Base-by-base conservation (phyloP, 2,329 filamentous ascomycete species). In the Nigrospora oryzae region DNA sequence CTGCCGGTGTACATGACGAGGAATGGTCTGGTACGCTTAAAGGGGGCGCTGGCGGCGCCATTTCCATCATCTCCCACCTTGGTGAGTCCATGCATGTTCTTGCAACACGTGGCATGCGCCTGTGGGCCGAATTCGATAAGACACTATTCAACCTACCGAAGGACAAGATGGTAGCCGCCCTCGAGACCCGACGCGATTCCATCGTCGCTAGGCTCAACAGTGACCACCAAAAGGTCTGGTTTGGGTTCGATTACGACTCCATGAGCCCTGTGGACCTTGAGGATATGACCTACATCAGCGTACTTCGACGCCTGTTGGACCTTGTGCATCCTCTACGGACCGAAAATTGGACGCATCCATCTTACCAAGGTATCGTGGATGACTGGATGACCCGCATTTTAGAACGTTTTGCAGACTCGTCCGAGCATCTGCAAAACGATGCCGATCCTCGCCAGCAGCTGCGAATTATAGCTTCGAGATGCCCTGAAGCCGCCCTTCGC, bases 61-160 rank as follows among this genome's bases (percentile, higher is more conserved):
- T 98, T 57, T 97, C 93, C 28, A 93, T 98, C 39, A 81, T 89
- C 52, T 98, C 93, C 1, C 93, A 98, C 69, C 97, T 98, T 93
- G 93, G 93, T 37, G 93, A 98, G 74, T 93, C 93, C 7, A 98
- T 98, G 50, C 93, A 98, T 74, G 97, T 97, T 73, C 80, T 98
- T 48, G 93, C 93, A 13, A 98, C 91, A 40, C 85, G 93, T 47
- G 93, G 93, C 77, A 90, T 98, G 39, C 74, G 81, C 44, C 95
- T 98, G 73, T 98, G 93, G 93, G 84, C 89, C 43, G 93, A 98
- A 69, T 95, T 98, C 89, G 93, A 98, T 61, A 80, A 94, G 65
- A 96, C 95, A 69, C 96, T 98, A 58, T 98, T 98, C 74, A 86
- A 82, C 61, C 73, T 98, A 40, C 89, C 95, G 67, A 96, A 95